These are phyloP conservation scores for Clarireedia paspali DNA, from an alignment of 2,329 filamentous ascomycete species.

Conservation along the genomic window DNA sequence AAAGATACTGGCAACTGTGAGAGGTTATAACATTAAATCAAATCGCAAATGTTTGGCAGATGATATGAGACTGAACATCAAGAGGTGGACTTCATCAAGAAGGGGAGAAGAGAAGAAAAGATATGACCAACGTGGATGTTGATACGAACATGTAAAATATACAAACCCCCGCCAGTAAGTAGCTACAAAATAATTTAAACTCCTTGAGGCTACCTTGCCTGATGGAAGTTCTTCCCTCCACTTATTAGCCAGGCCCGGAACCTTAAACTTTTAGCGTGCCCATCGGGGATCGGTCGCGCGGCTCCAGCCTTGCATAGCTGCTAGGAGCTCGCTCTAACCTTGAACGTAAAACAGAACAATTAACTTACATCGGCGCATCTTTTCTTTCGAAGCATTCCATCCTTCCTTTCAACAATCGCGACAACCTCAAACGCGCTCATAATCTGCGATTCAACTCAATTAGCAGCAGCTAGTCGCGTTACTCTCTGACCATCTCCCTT, in stretches of 20 bases:
- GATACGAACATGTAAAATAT: neutral
- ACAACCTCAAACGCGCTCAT: too few species aligned
- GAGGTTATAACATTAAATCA: slow-evolving; percentile 4
- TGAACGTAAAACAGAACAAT: too few species aligned
- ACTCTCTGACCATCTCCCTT: neutral
- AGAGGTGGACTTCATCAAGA: neutral
- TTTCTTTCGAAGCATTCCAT: neutral
- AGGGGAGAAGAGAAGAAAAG: neutral
- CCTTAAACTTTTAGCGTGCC: slow-evolving; percentile 5
- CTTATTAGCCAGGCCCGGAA: neutral
- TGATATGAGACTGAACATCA: neutral
- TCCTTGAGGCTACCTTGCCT: slow-evolving; percentile 10
- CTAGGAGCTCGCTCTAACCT: neutral
- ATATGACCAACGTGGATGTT: neutral
- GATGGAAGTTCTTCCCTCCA: neutral
- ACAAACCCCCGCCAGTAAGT: neutral
- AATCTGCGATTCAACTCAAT: too few species aligned
- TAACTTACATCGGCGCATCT: neutral
- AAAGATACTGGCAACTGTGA: slow-evolving; percentile 1
- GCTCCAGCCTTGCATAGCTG: slow-evolving; percentile 7
- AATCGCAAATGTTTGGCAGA: neutral
- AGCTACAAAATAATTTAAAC: neutral
- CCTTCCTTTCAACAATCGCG: too few species aligned
- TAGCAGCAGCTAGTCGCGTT: too few species aligned
- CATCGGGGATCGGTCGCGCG: neutral